Conservation (phyloP, 352 stramenopile species). For the Pilasporangium apinafurcum region DNA sequence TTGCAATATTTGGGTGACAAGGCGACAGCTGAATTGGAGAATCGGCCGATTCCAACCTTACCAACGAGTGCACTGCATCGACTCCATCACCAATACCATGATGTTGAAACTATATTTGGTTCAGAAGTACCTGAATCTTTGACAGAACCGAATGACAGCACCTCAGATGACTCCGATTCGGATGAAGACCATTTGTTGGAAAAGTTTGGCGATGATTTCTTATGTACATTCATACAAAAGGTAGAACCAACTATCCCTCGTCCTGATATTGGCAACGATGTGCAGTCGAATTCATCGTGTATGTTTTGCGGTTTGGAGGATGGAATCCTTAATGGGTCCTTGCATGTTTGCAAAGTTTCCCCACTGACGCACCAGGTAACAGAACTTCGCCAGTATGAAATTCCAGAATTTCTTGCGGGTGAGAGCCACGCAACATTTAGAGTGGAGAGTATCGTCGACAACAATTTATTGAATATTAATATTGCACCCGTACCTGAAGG, state of each 20-base stretch:
- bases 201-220: conserved; percentile 47
- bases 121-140: not conserved
- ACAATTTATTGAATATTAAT: no score
- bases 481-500: no score
- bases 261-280: not conserved
- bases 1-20: conserved; percentile 64
- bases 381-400: conserved; percentile 39
- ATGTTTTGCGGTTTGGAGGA: conserved; percentile 58
- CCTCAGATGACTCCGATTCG: conserved; percentile 17
- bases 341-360: conserved; percentile 47
- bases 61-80: conserved; percentile 28
- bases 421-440: no score
- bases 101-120: not conserved
- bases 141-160: conserved; percentile 12
- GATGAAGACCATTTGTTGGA: conserved; percentile 48
- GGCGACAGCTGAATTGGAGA: conserved; percentile 52
- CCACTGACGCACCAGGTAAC: conserved; percentile 29
- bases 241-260: not conserved
- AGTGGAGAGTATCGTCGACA: no score
- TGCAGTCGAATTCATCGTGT: conserved; percentile 12
- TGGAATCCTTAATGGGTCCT: conserved; percentile 50
- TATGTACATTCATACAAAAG: conserved; percentile 2
- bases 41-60: conserved; percentile 30
- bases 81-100: conserved; percentile 9
- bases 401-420: conserved; percentile 37